phyloP scores from a whole-genome alignment of 495 filamentous ascomycete species.

The Penicillium cinerascens region DNA sequence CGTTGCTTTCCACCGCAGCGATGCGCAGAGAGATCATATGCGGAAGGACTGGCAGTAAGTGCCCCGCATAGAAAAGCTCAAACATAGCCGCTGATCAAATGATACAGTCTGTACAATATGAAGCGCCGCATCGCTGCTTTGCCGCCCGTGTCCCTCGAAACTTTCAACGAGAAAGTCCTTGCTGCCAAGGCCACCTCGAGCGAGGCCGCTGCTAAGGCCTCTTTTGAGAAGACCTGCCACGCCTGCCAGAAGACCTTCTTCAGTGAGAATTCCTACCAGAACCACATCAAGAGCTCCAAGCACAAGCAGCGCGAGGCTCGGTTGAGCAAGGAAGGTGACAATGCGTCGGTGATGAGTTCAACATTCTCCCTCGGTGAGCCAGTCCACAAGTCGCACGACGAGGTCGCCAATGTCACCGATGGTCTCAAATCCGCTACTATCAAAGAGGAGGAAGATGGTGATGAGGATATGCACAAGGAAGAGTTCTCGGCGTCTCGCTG shows the following conservation, averaged over 20 bases:
- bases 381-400: constrained; percentile 52
- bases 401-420: constrained; percentile 78
- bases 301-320: constrained; percentile 68
- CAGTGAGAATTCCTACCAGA: constrained; percentile 91
- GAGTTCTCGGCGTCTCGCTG: constrained; percentile 60
- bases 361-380: constrained; percentile 88
- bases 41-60: constrained; percentile 96
- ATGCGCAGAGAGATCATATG: constrained; percentile 94
- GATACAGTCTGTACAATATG: constrained; percentile 82
- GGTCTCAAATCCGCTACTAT: constrained; percentile 71
- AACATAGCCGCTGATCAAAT: background rate
- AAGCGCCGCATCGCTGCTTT: constrained; percentile 91
- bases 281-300: constrained; percentile 89
- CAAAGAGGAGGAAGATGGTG: constrained; percentile 45
- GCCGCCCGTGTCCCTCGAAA: constrained; percentile 86
- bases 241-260: constrained; percentile 90
- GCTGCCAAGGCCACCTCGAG: constrained; percentile 79
- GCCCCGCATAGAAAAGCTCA: background rate
- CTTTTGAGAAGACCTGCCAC: constrained; percentile 78
- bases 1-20: constrained; percentile 88
- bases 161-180: constrained; percentile 96
- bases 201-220: constrained; percentile 81
- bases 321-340: constrained; percentile 41
- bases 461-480: constrained; percentile 28
- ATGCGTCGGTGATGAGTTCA: constrained; percentile 86